Percentiles rank a stretch among this genome's conserved stretches.
These are phyloP conservation scores for Aspergillus terreus DNA, from an alignment of 2,329 filamentous ascomycete species.

Conservation along the genomic window DNA sequence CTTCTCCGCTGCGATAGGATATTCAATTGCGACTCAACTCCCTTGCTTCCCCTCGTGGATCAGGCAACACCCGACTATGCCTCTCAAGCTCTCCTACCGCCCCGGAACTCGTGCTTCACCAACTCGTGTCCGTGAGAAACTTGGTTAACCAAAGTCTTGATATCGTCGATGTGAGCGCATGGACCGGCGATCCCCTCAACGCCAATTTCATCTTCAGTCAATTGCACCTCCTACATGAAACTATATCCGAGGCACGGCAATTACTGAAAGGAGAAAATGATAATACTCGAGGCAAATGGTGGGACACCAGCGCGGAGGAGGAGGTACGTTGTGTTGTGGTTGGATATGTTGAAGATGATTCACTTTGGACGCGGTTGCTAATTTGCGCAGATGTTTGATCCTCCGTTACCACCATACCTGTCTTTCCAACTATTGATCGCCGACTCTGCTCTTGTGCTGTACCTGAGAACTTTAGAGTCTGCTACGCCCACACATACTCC, in stretches of 20 bases:
- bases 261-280: conserved; percentile 55
- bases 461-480: conserved; percentile 66
- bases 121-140: conserved; percentile 69
- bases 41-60: conserved; percentile 49
- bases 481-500: conserved; percentile 55
- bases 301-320: conserved; percentile 52
- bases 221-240: conserved; percentile 56
- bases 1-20: conserved; percentile 47
- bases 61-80: conserved; percentile 49
- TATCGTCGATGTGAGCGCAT: conserved; percentile 72
- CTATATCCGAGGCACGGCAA: conserved; percentile 58
- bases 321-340: conserved; percentile 45
- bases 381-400: conserved; percentile 51
- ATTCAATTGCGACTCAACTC: conserved; percentile 68
- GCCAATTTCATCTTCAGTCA: conserved; percentile 57
- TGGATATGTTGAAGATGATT: background rate
- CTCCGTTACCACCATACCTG: conserved; percentile 62
- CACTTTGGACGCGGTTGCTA: background rate
- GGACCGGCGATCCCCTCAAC: conserved; percentile 63
- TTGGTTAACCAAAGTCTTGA: conserved; percentile 80
- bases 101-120: conserved; percentile 60
- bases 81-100: conserved; percentile 52
- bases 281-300: conserved; percentile 52
- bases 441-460: conserved; percentile 67
- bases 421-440: conserved; percentile 68